Base-by-base conservation (phyloP, 805 yeast genomes). In the Ogataea dorogensis region DNA sequence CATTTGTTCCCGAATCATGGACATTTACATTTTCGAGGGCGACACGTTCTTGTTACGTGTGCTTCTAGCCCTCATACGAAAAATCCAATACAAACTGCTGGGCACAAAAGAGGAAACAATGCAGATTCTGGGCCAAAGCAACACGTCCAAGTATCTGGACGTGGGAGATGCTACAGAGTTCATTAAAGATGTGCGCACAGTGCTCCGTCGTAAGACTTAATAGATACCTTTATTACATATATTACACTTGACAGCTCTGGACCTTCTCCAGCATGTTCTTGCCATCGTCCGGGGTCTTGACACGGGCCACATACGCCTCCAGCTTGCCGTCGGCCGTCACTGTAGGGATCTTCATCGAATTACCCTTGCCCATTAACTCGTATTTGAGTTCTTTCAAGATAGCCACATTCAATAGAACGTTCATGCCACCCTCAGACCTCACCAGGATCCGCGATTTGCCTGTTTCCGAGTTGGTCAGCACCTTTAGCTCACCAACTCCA, bases 381-480 rank as follows among this genome's bases (percentile, higher is more conserved):
- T 87, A 89, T 1, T 65, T 66, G 40, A 86, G 64, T 33, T 74
- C 75, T 35, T 71, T 71, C 7, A 74, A 65, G 8, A 88, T 59
- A n/a, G 68, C 61, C 10, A 79, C 67, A 56, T 91, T 91, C 42
- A 91, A 62, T 29, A 91, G 59, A 11, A 88, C 79, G 49, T 95
- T 75, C 24, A 83, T 81, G 24, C 87, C 79, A 18, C 96, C 96
- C 38, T 89, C 98, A 0, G 96, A 86, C 52, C 98, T 77, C 14
- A 91, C 72, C 23, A 91, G 64, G 10, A 86, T 63, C 57, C 98
- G 77, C 3, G 79, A 56, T 54, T 86, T 86, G 15, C 67, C 64
- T 7, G 82, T 79, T 2, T 65, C 70, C 33, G 71, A 71, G 50
- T 81, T 71, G 40, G 72, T 77, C 37, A 91, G 65, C 9, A 91